phyloP scores from a whole-genome alignment of 2,329 filamentous ascomycete genomes.

The Pseudovirgaria hyperparasitica region DNA sequence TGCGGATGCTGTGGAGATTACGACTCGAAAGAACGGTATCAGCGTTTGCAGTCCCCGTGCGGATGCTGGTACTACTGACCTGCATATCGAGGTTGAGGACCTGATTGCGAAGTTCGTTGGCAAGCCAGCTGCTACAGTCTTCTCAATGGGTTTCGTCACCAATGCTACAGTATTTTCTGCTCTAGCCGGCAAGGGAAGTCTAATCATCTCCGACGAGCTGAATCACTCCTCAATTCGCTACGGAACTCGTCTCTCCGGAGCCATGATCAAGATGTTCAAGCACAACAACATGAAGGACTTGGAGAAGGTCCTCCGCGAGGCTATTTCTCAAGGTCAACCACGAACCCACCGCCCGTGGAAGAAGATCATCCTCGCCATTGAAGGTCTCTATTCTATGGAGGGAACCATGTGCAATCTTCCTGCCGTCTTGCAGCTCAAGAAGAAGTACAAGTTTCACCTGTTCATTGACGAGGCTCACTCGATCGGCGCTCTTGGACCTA shows the following conservation, averaged over 20 bases:
- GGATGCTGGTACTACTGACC: conserved; percentile 76
- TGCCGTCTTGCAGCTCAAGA: conserved; percentile 72
- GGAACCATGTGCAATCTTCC: conserved; percentile 98
- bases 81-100: conserved; percentile 79
- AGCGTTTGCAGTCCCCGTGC: conserved; percentile 68
- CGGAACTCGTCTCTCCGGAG: conserved; percentile 83
- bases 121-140: conserved; percentile 89
- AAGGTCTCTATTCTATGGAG: conserved; percentile 98
- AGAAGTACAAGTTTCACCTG: conserved; percentile 91
- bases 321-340: conserved; percentile 91
- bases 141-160: conserved; percentile 98
- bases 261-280: conserved; percentile 92
- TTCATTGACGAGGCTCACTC: conserved; percentile 97
- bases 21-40: conserved; percentile 74
- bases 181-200: conserved; percentile 79
- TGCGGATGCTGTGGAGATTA: conserved; percentile 81
- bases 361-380: conserved; percentile 93
- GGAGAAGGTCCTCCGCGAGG: conserved; percentile 75
- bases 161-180: conserved; percentile 90
- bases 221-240: conserved; percentile 98
- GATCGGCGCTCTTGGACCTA: conserved; percentile 79
- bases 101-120: conserved; percentile 84
- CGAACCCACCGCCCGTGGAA: conserved; percentile 98
- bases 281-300: conserved; percentile 92
- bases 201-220: conserved; percentile 92